A percentile compares a stretch with the other conserved stretches of the same genome.
Evolutionary conservation across 2,329 filamentous ascomycete species (phyloP).

Genomic region (Microsporum audouinii): DNA sequence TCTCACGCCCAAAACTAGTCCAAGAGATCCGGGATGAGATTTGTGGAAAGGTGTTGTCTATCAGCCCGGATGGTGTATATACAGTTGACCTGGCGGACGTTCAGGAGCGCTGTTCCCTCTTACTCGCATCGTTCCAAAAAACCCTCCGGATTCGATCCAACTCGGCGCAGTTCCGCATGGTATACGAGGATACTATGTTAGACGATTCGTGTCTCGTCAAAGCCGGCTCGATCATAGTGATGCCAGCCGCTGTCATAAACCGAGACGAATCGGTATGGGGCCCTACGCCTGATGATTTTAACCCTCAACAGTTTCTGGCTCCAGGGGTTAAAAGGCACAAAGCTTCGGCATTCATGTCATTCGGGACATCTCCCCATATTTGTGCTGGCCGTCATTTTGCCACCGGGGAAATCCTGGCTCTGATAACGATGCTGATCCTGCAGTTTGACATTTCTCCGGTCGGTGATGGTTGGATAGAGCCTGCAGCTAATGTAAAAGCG

Average conservation of each 20-base stretch:
- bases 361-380: neutral
- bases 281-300: neutral
- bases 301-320: neutral
- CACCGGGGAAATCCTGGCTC: neutral
- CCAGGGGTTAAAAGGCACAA: neutral
- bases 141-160: neutral
- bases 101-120: neutral
- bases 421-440: neutral
- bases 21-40: conserved; percentile 3
- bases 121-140: neutral
- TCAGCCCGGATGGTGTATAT: neutral
- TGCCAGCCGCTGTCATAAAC: neutral
- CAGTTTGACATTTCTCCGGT: neutral
- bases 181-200: neutral
- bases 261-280: neutral
- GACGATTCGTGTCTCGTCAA: conserved; percentile 2
- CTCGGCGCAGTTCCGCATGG: neutral
- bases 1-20: conserved; percentile 23
- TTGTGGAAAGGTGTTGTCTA: neutral
- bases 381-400: conserved; percentile 4
- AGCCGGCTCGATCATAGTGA: neutral
- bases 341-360: neutral
- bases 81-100: neutral
- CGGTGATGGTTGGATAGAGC: neutral
- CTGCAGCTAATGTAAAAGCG: neutral